Conservation (phyloP, 2,329 filamentous ascomycete genomes). For the Ophiostoma novo-ulmi region DNA sequence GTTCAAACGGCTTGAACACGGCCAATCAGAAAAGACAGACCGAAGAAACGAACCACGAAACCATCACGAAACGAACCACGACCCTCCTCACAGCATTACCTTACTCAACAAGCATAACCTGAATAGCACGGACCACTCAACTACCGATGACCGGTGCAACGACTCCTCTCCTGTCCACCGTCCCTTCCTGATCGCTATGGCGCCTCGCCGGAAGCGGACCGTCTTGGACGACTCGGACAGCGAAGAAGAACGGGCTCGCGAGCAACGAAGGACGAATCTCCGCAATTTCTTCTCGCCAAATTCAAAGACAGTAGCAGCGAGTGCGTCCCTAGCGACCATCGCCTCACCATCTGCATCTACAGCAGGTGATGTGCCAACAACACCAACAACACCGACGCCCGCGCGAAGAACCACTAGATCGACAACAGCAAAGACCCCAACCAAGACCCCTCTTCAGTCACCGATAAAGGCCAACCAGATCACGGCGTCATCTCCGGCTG, state of each 20-base stretch:
- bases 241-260: conserved; percentile 40
- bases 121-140: neutral
- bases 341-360: conserved; percentile 24
- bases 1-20: neutral
- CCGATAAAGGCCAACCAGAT: conserved; percentile 26
- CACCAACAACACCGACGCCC: conserved; percentile 38
- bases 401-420: conserved; percentile 37
- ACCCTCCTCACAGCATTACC: neutral
- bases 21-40: conserved; percentile 9
- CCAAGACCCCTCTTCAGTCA: conserved; percentile 19
- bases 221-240: conserved; percentile 50
- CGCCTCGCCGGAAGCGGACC: conserved; percentile 55
- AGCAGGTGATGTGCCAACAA: conserved; percentile 26
- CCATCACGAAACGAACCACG: neutral
- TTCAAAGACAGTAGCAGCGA: conserved; percentile 34
- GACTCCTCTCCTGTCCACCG: neutral
- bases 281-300: conserved; percentile 52
- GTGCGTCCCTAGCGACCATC: conserved; percentile 32
- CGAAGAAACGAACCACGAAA: conserved; percentile 4
- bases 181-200: conserved; percentile 39
- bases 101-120: too few relatives aligned
- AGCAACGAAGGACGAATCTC: conserved; percentile 42
- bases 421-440: conserved; percentile 23
- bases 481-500: conserved; percentile 23
- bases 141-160: neutral